phyloP scores from a whole-genome alignment of 2,329 filamentous ascomycete species.

The Leptosphaerulina australis region DNA sequence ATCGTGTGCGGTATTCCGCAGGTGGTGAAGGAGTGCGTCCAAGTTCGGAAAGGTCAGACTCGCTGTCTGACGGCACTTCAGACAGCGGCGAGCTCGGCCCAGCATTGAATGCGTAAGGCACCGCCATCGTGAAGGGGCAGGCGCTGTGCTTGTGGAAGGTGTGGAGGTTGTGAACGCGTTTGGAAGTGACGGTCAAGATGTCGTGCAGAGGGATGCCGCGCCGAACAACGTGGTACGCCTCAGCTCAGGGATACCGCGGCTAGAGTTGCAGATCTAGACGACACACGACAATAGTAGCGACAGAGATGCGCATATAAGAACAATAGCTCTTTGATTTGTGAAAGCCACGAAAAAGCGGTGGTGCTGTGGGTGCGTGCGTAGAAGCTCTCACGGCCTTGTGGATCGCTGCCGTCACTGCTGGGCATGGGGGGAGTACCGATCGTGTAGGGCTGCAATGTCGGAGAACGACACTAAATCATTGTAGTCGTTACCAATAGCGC shows the following conservation, averaged over 20 bases:
- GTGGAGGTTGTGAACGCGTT: conserved; percentile 12
- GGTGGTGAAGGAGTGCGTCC: conserved; percentile 43
- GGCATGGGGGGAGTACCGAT: conserved; percentile 21
- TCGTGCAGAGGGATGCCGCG: conserved; percentile 19
- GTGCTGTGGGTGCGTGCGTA: not conserved
- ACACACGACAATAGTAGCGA: conserved; percentile 1
- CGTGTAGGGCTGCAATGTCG: conserved; percentile 23
- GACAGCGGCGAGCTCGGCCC: conserved; percentile 49
- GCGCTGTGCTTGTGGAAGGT: conserved; percentile 14
- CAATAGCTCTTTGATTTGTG: not conserved
- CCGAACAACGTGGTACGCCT: conserved; percentile 14
- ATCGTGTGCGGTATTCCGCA: conserved; percentile 35
- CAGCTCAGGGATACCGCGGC: conserved; percentile 17
- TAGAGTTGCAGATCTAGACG: conserved; percentile 6
- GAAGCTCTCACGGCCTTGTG: conserved; percentile 7
- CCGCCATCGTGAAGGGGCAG: conserved; percentile 38
- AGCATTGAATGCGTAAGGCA: conserved; percentile 19
- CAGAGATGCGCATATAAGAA: conserved; percentile 4
- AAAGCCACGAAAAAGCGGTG: not conserved
- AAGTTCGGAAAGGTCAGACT: conserved; percentile 39
- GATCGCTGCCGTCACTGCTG: conserved; percentile 29
- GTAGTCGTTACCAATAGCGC: conserved; percentile 22
- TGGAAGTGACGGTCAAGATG: conserved; percentile 22
- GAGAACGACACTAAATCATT: conserved; percentile 33
- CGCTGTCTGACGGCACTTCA: conserved; percentile 47